Evolutionary conservation across 2,329 filamentous ascomycete species (phyloP).

Genomic region (Sclerotinia sclerotiorum): DNA sequence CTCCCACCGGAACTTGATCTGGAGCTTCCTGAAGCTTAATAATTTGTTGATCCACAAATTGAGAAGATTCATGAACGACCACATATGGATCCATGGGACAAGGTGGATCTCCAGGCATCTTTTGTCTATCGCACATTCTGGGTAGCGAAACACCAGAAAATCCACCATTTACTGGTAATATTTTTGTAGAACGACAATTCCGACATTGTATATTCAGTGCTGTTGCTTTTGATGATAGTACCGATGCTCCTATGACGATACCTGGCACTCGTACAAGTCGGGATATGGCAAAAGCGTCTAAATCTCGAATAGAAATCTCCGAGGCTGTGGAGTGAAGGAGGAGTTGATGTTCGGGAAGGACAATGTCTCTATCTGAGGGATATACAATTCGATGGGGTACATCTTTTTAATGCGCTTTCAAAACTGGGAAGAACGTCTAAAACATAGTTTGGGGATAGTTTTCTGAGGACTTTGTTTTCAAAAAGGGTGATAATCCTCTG

Average conservation of each 20-base stretch:
- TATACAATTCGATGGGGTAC: constrained; percentile 90
- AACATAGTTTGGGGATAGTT: not conserved
- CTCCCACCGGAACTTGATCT: constrained; percentile 95
- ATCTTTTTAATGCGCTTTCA: constrained; percentile 83
- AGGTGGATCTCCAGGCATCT: constrained; percentile 67
- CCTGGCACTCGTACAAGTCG: constrained; percentile 95
- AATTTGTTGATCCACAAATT: constrained; percentile 96
- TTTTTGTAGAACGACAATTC: constrained; percentile 72
- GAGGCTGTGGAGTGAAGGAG: constrained; percentile 90
- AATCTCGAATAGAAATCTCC: constrained; percentile 87
- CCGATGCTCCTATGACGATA: constrained; percentile 95
- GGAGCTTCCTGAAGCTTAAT: constrained; percentile 97
- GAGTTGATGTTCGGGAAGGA: constrained; percentile 87
- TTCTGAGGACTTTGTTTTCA: constrained; percentile 53
- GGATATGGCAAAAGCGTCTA: constrained; percentile 89
- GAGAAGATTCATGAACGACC: constrained; percentile 88
- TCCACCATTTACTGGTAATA: constrained; percentile 74
- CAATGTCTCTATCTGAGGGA: constrained; percentile 63
- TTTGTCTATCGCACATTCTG: constrained; percentile 67
- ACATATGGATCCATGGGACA: constrained; percentile 96
- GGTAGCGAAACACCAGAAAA: constrained; percentile 87
- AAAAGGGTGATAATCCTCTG: constrained; percentile 90
- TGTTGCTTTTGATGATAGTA: constrained; percentile 94
- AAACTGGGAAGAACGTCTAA: constrained; percentile 65
- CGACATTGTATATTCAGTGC: constrained; percentile 83